Conservation (phyloP, 2,329 filamentous ascomycete genomes). For the Ophiostoma australiae region DNA sequence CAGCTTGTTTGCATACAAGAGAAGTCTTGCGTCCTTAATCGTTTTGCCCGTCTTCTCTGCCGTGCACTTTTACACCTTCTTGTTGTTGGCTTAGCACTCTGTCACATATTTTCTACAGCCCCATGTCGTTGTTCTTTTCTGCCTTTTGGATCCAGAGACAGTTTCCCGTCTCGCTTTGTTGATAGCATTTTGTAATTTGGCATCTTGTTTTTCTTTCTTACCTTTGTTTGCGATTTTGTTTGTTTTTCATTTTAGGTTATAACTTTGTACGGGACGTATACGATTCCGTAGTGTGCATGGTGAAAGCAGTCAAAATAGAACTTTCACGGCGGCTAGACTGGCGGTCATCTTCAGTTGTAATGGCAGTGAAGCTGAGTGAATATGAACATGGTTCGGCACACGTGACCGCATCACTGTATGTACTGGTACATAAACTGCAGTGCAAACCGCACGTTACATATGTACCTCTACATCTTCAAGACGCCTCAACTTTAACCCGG, state of each 20-base stretch:
- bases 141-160: neutral
- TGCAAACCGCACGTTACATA: neutral
- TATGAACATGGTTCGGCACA: neutral
- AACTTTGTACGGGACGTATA: neutral
- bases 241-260: neutral
- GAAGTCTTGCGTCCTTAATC: neutral
- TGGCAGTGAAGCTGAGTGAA: neutral
- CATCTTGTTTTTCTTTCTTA: neutral
- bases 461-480: neutral
- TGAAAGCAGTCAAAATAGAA: neutral
- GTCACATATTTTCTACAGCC: neutral
- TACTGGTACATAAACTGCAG: neutral
- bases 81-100: neutral
- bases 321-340: neutral
- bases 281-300: conserved; percentile 4
- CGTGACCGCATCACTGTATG: neutral
- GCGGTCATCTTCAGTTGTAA: neutral
- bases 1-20: conserved; percentile 4
- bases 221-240: neutral
- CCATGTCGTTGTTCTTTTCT: neutral
- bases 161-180: neutral
- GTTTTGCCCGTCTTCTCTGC: conserved; percentile 10
- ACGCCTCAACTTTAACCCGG: conserved; percentile 3
- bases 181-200: conserved; percentile 15
- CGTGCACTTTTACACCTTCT: neutral